A percentile compares a stretch with the other conserved stretches of the same genome.
Conservation (phyloP, 179 eudicot genomes). For the Silene coronaria region DNA sequence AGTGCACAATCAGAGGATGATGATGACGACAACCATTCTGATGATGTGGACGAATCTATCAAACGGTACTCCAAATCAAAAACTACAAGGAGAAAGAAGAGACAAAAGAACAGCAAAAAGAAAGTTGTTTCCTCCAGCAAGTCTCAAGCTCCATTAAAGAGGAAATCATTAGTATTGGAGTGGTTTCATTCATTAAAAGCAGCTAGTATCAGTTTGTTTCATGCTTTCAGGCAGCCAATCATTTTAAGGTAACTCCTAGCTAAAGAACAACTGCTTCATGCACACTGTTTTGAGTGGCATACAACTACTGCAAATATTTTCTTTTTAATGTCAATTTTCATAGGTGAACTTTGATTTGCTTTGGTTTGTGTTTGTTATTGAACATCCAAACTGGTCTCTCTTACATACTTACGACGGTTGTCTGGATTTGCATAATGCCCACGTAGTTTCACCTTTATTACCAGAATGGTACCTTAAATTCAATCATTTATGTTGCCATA, state of each 20-base stretch:
- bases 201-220: constrained; percentile 54
- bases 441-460: not conserved
- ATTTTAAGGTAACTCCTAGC: constrained; percentile 59
- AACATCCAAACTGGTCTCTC: not conserved
- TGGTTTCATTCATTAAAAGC: constrained; percentile 59
- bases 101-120: constrained; percentile 38
- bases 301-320: not conserved
- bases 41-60: constrained; percentile 29
- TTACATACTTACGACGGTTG: not conserved
- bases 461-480: not conserved
- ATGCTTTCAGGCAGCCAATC: constrained; percentile 74
- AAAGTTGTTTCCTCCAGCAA: constrained; percentile 23
- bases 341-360: constrained; percentile 2
- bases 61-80: constrained; percentile 36
- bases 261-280: not conserved
- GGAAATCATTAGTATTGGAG: constrained; percentile 32
- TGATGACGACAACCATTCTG: constrained; percentile 16
- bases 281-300: not conserved
- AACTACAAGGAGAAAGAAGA: constrained; percentile 52
- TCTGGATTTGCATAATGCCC: not conserved
- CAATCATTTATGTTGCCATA: not conserved
- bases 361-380: not conserved
- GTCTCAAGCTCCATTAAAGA: constrained; percentile 28
- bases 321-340: not conserved
- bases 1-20: constrained; percentile 33